Evolutionary conservation across 208 protist genomes (phyloP).

Genomic region (Crithidia thermophila): DNA sequence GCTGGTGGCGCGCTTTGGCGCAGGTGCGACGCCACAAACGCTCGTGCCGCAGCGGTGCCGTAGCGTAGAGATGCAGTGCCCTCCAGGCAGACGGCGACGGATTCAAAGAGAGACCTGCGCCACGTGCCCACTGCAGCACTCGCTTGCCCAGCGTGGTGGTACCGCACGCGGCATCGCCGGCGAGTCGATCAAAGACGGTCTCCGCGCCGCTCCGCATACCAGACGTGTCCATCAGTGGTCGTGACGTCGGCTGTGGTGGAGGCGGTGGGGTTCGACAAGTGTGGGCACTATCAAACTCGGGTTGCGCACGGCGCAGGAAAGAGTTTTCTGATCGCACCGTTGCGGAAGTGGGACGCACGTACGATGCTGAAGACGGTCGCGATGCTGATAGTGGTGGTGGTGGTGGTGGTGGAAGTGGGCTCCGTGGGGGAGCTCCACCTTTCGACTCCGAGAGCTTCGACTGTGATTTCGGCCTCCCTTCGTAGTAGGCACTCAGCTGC

Average conservation of each 20-base stretch:
- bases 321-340: too few species aligned
- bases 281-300: too few species aligned
- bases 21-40: conserved; percentile 23
- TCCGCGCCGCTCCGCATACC: not conserved
- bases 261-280: not conserved
- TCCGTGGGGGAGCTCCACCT: not conserved
- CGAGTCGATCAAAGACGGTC: conserved; percentile 15
- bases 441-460: not conserved
- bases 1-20: conserved; percentile 14
- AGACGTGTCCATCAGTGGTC: not conserved
- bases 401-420: not conserved
- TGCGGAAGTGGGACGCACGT: not conserved
- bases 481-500: not conserved
- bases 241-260: not conserved
- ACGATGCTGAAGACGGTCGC: not conserved
- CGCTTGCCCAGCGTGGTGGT: conserved; percentile 25
- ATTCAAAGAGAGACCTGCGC: conserved; percentile 18
- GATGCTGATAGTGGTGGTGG: not conserved
- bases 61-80: conserved; percentile 1
- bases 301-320: not conserved
- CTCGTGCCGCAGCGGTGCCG: conserved; percentile 13
- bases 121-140: conserved; percentile 32
- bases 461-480: not conserved
- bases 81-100: conserved; percentile 3
- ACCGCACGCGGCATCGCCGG: conserved; percentile 4